Evolutionary conservation across 352 stramenopile genomes (phyloP).

Genomic region (Phytophthora multivora): DNA sequence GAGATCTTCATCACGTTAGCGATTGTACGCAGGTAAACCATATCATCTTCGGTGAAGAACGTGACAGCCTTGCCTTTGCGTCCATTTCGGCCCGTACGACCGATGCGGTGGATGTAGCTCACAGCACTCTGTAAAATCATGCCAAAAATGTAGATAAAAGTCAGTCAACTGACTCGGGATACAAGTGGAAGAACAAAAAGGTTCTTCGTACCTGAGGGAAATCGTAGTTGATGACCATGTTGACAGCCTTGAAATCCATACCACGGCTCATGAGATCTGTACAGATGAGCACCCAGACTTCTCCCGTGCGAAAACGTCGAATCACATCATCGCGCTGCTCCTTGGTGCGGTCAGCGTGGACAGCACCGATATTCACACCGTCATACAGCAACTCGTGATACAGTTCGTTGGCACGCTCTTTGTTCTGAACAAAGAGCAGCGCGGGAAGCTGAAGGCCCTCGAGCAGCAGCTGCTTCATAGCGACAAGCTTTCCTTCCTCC

Average conservation of each 20-base stretch:
- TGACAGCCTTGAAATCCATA: conserved; percentile 99
- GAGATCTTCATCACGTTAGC: conserved; percentile 99
- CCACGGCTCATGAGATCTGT: conserved; percentile 99
- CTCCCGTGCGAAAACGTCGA: conserved; percentile 95
- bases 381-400: conserved; percentile 99
- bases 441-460: conserved; percentile 94
- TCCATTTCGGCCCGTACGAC: conserved; percentile 93
- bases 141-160: not conserved
- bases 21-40: conserved; percentile 95
- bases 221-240: conserved; percentile 99
- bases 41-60: conserved; percentile 97
- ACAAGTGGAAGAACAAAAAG: not conserved
- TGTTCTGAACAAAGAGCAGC: conserved; percentile 98
- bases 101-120: conserved; percentile 98
- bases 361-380: conserved; percentile 97
- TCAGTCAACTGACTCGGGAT: not conserved
- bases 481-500: conserved; percentile 99
- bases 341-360: conserved; percentile 96
- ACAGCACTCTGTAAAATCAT: conserved; percentile 64
- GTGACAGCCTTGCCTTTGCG: conserved; percentile 95
- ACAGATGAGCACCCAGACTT: conserved; percentile 98
- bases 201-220: conserved; percentile 86
- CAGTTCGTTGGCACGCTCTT: conserved; percentile 97
- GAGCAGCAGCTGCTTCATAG: conserved; percentile 93
- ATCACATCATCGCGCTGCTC: conserved; percentile 95